Evolutionary conservation across 495 filamentous ascomycete genomes (phyloP), one percentile per base, ranked within the genome.

Genomic region (Penicillium cinerascens): DNA sequence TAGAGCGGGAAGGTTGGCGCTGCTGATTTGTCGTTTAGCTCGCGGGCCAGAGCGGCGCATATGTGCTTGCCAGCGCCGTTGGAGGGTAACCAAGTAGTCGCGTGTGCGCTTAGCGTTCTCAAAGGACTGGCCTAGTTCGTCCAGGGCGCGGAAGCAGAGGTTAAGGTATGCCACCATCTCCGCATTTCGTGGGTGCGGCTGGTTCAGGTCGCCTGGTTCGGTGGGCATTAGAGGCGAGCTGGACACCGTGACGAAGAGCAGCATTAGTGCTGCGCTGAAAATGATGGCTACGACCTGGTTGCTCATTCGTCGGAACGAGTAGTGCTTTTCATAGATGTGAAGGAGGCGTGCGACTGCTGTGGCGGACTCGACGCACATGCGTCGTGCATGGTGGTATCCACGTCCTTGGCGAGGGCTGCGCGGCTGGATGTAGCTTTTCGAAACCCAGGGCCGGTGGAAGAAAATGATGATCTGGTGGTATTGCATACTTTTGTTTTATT

Each of bases 381-480:
- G 66, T 21, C 75, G 72, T 0, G 74, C 74, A 39, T 78, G 75
- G 54, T 72, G 68, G 41, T 74, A 73, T 26, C 76, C 75, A 3
- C 67, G 72, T 29, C 72, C 74, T 46, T 71, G 72, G 35, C 71
- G 71, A 5, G 73, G 76, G 35, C 55, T 61, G 21, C 70, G 71
- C 9, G 74, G 74, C 47, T 78, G 75, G 42, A 74, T 76, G 54
- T 73, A 75, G 52, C 59, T 73, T 53, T 75, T 78, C 1, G 77
- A 78, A 6, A 80, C 69, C 69, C 73, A 80, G 15, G 77, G 77
- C 9, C 76, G 65, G 46, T 78, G 72, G 53, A 75, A 70, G 55
- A 77, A 78, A 39, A 80, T 78, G 36, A 80, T 63, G 3, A 75
- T 76, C 52, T 77, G 73, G 51, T 80, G 71, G 47, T 78, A 80